Evolutionary conservation across 768 basidiomycete genomes (phyloP).

Genomic region (Coprinopsis strossmayeri): DNA sequence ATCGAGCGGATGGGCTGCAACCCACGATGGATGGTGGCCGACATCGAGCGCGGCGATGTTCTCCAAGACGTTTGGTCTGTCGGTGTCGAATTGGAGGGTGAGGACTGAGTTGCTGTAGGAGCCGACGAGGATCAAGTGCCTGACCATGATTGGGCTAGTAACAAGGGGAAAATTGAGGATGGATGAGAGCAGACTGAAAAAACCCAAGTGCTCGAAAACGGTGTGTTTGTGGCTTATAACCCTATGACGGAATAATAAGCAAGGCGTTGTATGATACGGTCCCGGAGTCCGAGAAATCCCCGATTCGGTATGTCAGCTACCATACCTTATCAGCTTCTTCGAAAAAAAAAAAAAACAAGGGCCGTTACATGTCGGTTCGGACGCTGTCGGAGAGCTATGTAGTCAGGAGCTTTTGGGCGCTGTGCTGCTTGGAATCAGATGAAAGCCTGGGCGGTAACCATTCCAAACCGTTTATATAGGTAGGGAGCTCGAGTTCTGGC

Average conservation of each 20-base stretch:
- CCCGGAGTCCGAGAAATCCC: slow-evolving; percentile 7
- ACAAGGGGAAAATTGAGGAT: no score
- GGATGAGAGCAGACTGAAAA: no score
- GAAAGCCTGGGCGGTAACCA: no score
- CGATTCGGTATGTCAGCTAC: slow-evolving; percentile 5
- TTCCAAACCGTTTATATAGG: no score
- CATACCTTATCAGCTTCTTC: not conserved
- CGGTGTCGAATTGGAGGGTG: slow-evolving; percentile 58
- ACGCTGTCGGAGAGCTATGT: no score
- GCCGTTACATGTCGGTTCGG: slow-evolving; percentile 1
- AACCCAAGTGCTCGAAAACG: no score
- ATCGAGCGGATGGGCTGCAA: slow-evolving; percentile 53
- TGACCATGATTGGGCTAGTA: slow-evolving; percentile 26
- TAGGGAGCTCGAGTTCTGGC: no score
- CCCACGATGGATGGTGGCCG: slow-evolving; percentile 72
- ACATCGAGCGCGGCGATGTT: slow-evolving; percentile 38
- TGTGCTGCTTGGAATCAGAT: no score
- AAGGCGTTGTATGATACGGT: not conserved
- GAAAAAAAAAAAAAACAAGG: not conserved
- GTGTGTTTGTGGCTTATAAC: no score
- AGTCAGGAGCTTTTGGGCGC: no score
- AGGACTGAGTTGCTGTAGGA: slow-evolving; percentile 62
- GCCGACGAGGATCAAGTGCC: slow-evolving; percentile 47
- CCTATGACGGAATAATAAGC: not conserved
- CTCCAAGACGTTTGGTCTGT: slow-evolving; percentile 32